These are phyloP conservation scores for Backusella sp. DNA, from an alignment of 192 early-diverging fungal species.

Conservation along the genomic window DNA sequence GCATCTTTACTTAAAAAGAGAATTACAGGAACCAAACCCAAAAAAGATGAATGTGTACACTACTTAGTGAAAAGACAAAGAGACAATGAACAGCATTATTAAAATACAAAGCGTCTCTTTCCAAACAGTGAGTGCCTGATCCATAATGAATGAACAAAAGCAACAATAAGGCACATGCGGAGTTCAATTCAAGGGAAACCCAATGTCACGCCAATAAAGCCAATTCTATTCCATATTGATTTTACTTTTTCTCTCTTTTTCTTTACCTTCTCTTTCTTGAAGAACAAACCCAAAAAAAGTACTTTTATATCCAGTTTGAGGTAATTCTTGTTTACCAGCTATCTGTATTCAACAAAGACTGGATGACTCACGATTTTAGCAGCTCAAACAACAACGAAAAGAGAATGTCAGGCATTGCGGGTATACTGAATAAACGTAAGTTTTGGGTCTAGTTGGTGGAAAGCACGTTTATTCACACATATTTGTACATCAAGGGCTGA, in stretches of 20 bases:
- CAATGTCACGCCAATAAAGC: neutral
- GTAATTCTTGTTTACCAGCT: neutral
- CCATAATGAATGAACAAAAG: too few relatives aligned
- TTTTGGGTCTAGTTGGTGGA: neutral
- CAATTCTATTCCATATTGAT: neutral
- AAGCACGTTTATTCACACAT: neutral
- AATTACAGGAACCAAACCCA: too few relatives aligned
- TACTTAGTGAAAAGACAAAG: too few relatives aligned
- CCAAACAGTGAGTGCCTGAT: too few relatives aligned
- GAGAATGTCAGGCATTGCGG: neutral
- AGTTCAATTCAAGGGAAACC: neutral
- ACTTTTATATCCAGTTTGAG: neutral
- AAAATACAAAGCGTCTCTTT: too few relatives aligned
- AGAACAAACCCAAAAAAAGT: neutral
- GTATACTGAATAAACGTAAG: constrained; percentile 7
- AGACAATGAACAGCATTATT: too few relatives aligned
- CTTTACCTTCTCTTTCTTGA: neutral
- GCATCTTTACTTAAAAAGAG: too few relatives aligned
- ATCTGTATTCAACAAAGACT: neutral
- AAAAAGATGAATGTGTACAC: too few relatives aligned
- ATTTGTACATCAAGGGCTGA: constrained; percentile 39
- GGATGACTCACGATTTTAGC: neutral
- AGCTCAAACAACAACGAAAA: neutral
- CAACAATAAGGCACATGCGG: neutral
- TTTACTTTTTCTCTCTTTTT: neutral